A percentile compares a stretch with the other conserved stretches of the same genome.
Evolutionary conservation across 352 stramenopile species (phyloP).

Genomic region (Phytophthora rubi): DNA sequence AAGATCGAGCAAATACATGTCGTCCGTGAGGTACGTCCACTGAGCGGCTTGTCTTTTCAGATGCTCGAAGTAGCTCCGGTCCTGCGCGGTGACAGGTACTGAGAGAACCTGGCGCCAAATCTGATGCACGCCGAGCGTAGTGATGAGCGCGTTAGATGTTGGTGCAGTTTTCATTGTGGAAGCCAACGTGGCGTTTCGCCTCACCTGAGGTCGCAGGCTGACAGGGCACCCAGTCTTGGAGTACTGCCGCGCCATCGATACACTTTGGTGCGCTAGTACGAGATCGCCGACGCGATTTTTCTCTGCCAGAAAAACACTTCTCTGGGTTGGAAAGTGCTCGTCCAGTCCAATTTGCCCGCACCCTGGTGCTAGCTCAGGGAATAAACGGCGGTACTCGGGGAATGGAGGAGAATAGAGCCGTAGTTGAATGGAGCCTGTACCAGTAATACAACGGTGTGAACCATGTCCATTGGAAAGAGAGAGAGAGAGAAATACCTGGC

Average conservation of each 20-base stretch:
- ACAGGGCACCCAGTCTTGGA: conserved; percentile 76
- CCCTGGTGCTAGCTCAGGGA: conserved; percentile 56
- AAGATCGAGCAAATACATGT: conserved; percentile 85
- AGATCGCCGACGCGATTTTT: conserved; percentile 75
- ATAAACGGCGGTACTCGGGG: conserved; percentile 50
- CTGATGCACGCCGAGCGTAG: conserved; percentile 16
- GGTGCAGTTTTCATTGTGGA: neutral
- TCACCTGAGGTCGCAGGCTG: conserved; percentile 59
- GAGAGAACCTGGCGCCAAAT: conserved; percentile 71
- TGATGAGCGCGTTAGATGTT: neutral
- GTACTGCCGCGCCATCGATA: conserved; percentile 78
- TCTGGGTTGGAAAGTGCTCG: conserved; percentile 60
- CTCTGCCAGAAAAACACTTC: conserved; percentile 60
- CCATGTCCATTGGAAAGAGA: neutral
- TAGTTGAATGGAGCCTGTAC: conserved; percentile 67
- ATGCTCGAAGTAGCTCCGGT: conserved; percentile 54
- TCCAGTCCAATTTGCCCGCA: conserved; percentile 72
- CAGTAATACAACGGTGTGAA: conserved; percentile 2
- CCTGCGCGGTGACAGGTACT: conserved; percentile 38
- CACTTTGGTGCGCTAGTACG: conserved; percentile 64
- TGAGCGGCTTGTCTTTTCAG: conserved; percentile 44
- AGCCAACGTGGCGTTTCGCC: neutral
- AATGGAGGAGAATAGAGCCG: conserved; percentile 53
- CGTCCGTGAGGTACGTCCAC: conserved; percentile 69
- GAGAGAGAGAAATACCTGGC: neutral